Conservation (phyloP, 1,139 yeast species). For the Candida labiduridarum region DNA sequence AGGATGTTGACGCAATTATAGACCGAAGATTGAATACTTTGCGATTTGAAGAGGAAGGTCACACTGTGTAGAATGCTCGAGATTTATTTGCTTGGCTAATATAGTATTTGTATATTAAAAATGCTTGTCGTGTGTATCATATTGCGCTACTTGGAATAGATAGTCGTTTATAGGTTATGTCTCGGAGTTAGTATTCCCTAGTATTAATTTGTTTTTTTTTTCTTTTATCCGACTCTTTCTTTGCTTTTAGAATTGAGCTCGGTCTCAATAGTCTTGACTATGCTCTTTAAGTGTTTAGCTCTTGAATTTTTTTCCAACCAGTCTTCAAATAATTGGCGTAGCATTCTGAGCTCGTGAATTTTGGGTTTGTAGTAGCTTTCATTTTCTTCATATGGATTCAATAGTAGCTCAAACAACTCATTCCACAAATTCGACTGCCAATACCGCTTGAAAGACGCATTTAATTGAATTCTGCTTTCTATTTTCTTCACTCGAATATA, state of each 20-base stretch:
- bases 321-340: slow-evolving; percentile 44
- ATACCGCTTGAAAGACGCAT: slow-evolving; percentile 62
- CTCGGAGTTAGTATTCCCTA: neutral
- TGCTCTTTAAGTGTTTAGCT: slow-evolving; percentile 19
- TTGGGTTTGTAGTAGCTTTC: slow-evolving; percentile 34
- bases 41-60: slow-evolving; percentile 14
- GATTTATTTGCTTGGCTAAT: too few relatives aligned
- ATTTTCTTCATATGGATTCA: slow-evolving; percentile 53
- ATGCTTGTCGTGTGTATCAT: too few relatives aligned
- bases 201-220: neutral
- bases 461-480: slow-evolving; percentile 36
- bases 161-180: neutral
- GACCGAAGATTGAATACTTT: slow-evolving; percentile 49
- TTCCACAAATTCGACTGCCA: slow-evolving; percentile 80
- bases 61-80: neutral
- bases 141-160: neutral
- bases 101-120: too few relatives aligned
- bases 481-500: slow-evolving; percentile 49
- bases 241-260: slow-evolving; percentile 22
- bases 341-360: slow-evolving; percentile 29
- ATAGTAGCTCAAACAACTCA: slow-evolving; percentile 61
- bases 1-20: slow-evolving; percentile 63
- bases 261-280: slow-evolving; percentile 23
- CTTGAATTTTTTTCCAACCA: slow-evolving; percentile 38
- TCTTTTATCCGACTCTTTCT: slow-evolving; percentile 4